These are phyloP conservation scores for Lentinula guzmanii DNA, from an alignment of 768 basidiomycete genomes.

Conservation along the genomic window DNA sequence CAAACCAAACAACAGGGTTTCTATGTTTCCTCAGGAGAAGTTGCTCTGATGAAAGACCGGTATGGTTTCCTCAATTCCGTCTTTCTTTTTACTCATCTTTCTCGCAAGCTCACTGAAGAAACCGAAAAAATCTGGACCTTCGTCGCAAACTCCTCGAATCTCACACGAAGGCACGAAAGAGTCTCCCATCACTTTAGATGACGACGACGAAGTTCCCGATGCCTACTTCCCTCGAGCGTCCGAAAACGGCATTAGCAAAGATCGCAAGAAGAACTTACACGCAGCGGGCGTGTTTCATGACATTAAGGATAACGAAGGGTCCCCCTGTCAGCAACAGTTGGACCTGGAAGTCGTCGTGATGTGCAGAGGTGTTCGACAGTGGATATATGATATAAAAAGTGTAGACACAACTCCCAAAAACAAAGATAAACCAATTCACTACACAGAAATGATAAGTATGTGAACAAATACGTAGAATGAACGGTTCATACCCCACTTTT, in stretches of 20 bases:
- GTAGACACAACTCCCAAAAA: no score
- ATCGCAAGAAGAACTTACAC: neutral
- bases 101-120: constrained; percentile 56
- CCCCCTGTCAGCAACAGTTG: no score
- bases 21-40: constrained; percentile 85
- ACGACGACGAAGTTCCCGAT: constrained; percentile 19
- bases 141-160: neutral
- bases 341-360: no score
- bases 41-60: constrained; percentile 81
- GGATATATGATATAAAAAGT: no score
- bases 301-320: no score
- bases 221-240: neutral
- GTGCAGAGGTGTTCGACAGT: no score
- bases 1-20: constrained; percentile 91
- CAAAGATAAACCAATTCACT: no score
- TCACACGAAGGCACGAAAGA: constrained; percentile 35
- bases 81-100: constrained; percentile 10
- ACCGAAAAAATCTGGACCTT: constrained; percentile 33
- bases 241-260: constrained; percentile 1
- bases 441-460: no score
- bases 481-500: no score
- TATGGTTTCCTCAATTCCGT: constrained; percentile 17
- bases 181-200: constrained; percentile 41
- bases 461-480: no score
- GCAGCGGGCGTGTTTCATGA: no score